phyloP scores from a whole-genome alignment of 2,329 filamentous ascomycete genomes.

The Beauveria australis region DNA sequence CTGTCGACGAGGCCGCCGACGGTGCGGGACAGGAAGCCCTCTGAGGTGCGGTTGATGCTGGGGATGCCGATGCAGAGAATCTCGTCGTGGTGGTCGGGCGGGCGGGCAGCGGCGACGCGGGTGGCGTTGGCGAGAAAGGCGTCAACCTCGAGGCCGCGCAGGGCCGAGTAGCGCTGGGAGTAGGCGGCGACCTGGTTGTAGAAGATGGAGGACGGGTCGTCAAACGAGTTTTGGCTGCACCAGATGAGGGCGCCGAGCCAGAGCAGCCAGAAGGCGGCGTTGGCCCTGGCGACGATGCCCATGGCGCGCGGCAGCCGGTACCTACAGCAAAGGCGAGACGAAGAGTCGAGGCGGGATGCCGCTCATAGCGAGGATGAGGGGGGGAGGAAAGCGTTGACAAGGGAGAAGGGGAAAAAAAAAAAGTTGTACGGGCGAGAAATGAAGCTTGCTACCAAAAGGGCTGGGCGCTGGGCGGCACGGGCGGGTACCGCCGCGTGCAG shows the following conservation, averaged over 20 bases:
- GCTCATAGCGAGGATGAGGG: constrained; percentile 2
- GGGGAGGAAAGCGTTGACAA: neutral
- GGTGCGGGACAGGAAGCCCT: constrained; percentile 22
- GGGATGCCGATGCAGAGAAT: constrained; percentile 27
- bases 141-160: constrained; percentile 20
- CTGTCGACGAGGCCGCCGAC: constrained; percentile 25
- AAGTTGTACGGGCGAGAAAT: neutral
- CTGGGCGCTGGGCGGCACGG: neutral
- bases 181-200: constrained; percentile 23
- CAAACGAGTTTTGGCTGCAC: constrained; percentile 23
- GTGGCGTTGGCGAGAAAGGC: constrained; percentile 15
- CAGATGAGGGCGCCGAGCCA: constrained; percentile 21
- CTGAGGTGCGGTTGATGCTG: constrained; percentile 24
- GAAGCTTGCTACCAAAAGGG: neutral
- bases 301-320: neutral
- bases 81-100: neutral
- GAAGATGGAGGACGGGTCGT: constrained; percentile 28
- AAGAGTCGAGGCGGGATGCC: neutral
- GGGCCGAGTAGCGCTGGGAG: constrained; percentile 18
- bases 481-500: neutral
- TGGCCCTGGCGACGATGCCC: constrained; percentile 15
- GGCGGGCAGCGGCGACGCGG: neutral
- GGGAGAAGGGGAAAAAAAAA: too few species aligned
- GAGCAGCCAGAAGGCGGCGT: constrained; percentile 23
- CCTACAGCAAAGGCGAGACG: neutral